Evolutionary conservation across 495 filamentous ascomycete species (phyloP).

Genomic region (Antarctomyces pellizariae): DNA sequence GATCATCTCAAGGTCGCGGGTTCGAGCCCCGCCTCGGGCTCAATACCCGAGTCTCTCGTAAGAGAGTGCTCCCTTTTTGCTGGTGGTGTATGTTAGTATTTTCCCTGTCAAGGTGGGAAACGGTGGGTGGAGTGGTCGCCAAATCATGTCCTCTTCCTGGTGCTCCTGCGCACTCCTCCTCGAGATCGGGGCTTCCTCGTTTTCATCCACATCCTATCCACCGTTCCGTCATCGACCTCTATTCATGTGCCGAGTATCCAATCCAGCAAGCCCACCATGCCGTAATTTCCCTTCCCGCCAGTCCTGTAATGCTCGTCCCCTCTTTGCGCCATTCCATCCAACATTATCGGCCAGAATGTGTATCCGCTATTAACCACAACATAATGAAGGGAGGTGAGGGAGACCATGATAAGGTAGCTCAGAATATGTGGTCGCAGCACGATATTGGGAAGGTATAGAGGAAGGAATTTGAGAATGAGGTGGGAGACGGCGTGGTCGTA

Average conservation of each 20-base stretch:
- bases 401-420: conserved; percentile 49
- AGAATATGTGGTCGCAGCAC: conserved; percentile 48
- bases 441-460: conserved; percentile 46
- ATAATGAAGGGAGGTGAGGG: conserved; percentile 50
- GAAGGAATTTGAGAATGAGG: conserved; percentile 42
- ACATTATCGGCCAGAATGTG: conserved; percentile 44
- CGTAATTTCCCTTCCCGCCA: conserved; percentile 46
- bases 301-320: conserved; percentile 41
- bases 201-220: too few species aligned
- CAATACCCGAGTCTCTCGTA: too few species aligned
- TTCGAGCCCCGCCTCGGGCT: too few species aligned
- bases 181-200: too few species aligned
- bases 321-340: conserved; percentile 50
- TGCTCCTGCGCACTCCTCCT: too few species aligned
- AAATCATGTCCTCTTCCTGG: too few species aligned
- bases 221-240: conserved; percentile 26
- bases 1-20: too few species aligned
- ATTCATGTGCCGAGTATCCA: conserved; percentile 48
- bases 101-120: too few species aligned
- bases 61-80: too few species aligned
- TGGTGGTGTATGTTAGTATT: too few species aligned
- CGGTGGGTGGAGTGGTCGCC: too few species aligned
- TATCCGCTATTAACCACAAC: conserved; percentile 60
- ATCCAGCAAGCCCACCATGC: conserved; percentile 56
- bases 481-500: conserved; percentile 68